Evolutionary conservation across 495 filamentous ascomycete species (phyloP).

Genomic region (Podospora sp.): DNA sequence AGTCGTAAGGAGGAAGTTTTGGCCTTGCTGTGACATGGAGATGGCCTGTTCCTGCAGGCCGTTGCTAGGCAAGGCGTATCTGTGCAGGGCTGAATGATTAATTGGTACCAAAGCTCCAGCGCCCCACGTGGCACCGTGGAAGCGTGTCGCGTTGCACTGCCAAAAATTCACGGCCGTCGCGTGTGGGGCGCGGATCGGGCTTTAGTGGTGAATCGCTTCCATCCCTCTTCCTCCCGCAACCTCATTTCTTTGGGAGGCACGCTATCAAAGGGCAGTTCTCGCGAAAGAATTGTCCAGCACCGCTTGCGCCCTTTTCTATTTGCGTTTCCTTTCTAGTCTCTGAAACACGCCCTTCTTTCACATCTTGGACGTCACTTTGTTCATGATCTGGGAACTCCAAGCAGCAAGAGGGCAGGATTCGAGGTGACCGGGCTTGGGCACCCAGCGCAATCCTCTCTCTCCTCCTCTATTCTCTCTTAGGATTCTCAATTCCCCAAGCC

Average conservation of each 20-base stretch:
- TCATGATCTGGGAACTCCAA: background rate
- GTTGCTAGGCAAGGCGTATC: background rate
- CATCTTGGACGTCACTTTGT: background rate
- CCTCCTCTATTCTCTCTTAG: background rate
- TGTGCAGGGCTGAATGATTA: no score
- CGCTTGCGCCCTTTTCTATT: background rate
- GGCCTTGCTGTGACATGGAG: background rate
- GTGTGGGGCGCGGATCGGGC: slow-evolving; percentile 9
- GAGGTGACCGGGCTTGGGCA: background rate
- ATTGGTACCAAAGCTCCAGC: background rate
- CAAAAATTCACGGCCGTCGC: slow-evolving; percentile 17
- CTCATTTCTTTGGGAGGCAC: background rate
- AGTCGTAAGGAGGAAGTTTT: background rate
- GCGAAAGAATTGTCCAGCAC: background rate
- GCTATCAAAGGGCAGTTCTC: background rate
- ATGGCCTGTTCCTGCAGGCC: background rate
- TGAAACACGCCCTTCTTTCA: background rate
- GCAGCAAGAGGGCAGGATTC: background rate
- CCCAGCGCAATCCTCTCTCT: background rate
- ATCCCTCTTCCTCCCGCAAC: background rate
- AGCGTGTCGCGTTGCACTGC: slow-evolving; percentile 5
- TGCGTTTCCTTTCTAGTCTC: background rate
- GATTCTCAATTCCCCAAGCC: no score
- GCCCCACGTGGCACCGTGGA: slow-evolving; percentile 15
- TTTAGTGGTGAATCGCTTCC: background rate